These are phyloP conservation scores for Fomes fomentarius DNA, from an alignment of 1,284 basidiomycete species.

Conservation along the genomic window DNA sequence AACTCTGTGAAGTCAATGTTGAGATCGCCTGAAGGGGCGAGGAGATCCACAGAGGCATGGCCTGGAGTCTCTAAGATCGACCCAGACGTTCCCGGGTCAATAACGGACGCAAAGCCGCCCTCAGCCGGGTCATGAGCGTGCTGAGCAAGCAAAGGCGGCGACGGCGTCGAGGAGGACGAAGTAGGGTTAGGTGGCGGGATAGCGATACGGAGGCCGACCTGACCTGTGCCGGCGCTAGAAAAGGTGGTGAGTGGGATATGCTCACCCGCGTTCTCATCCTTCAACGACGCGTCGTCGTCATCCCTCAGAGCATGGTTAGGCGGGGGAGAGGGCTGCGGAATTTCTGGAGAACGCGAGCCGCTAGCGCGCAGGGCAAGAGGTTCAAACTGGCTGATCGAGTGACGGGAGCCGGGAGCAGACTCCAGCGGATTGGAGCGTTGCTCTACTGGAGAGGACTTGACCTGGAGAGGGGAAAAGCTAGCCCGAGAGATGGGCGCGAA, in stretches of 20 bases:
- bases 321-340: constrained; percentile 12
- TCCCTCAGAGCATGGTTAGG: constrained; percentile 21
- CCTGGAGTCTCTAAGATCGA: constrained; percentile 5
- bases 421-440: constrained; percentile 27
- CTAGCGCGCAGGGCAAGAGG: constrained; percentile 7
- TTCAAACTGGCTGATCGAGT: constrained; percentile 18
- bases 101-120: background rate
- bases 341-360: constrained; percentile 18
- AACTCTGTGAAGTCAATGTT: constrained; percentile 42
- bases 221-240: constrained; percentile 15
- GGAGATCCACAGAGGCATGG: constrained; percentile 17
- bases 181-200: constrained; percentile 28
- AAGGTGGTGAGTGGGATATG: constrained; percentile 10
- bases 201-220: constrained; percentile 25
- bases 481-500: constrained; percentile 25
- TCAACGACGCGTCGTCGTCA: constrained; percentile 14
- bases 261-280: constrained; percentile 13
- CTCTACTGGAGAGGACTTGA: constrained; percentile 26
- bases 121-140: constrained; percentile 13
- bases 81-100: constrained; percentile 4
- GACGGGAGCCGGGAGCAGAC: constrained; percentile 9
- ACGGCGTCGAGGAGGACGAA: constrained; percentile 28
- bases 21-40: constrained; percentile 21
- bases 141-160: constrained; percentile 23
- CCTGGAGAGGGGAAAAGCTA: constrained; percentile 22